A percentile compares a stretch with the other conserved stretches of the same genome.
Conservation (phyloP, 345 rosid genomes). For the Brassica incana region DNA sequence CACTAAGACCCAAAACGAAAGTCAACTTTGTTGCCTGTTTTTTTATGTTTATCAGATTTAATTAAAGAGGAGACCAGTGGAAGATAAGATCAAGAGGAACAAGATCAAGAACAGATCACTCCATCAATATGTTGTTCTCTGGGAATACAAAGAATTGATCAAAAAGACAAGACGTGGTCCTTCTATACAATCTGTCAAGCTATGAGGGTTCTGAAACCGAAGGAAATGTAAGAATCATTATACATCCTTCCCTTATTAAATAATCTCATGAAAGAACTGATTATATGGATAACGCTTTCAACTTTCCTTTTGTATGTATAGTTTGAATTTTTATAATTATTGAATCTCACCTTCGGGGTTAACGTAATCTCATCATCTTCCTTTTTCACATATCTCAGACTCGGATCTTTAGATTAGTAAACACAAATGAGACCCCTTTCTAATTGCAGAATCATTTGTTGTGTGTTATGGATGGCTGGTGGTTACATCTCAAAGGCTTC, state of each 20-base stretch:
- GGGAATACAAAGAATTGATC: background rate
- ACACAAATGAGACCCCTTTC: background rate
- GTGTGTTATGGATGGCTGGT: slow-evolving; percentile 93
- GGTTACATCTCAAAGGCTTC: slow-evolving; percentile 90
- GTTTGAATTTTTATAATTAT: background rate
- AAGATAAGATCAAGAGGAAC: background rate
- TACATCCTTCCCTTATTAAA: background rate
- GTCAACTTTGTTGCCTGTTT: background rate
- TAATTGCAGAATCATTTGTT: slow-evolving; percentile 30
- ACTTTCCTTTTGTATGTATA: background rate
- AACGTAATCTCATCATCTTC: slow-evolving; percentile 11
- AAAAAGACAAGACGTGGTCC: background rate
- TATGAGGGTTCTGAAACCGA: background rate
- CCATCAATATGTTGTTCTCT: background rate
- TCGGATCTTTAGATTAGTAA: background rate
- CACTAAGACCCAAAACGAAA: background rate
- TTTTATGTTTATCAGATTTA: background rate
- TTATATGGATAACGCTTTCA: background rate
- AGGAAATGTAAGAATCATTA: background rate
- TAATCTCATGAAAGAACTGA: no score
- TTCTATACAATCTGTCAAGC: background rate
- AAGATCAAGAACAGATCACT: background rate
- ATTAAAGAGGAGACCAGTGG: background rate
- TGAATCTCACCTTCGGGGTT: background rate
- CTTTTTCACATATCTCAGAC: slow-evolving; percentile 16